Conservation (phyloP, 2,329 filamentous ascomycete genomes). For the Cladosporium sphaerospermum region DNA sequence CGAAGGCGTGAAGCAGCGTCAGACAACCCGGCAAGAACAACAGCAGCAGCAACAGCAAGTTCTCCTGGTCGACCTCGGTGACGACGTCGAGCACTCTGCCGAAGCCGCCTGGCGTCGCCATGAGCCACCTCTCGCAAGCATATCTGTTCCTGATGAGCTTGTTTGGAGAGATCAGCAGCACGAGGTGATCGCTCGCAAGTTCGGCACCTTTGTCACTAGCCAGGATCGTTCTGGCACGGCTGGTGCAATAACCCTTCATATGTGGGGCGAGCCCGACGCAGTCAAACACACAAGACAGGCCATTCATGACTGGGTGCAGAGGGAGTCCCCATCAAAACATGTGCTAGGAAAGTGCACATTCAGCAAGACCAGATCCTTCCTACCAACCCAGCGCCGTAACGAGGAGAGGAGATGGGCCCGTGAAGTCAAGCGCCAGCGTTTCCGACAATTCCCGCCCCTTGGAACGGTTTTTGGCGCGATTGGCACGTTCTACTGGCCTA, state of each 20-base stretch:
- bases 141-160: constrained; percentile 20
- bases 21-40: background rate
- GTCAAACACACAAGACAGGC: constrained; percentile 15
- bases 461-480: constrained; percentile 22
- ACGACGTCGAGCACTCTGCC: constrained; percentile 15
- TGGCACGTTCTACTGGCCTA: constrained; percentile 42
- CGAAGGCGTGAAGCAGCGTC: background rate
- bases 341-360: constrained; percentile 12
- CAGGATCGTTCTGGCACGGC: constrained; percentile 2
- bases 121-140: constrained; percentile 8
- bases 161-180: constrained; percentile 12
- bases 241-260: constrained; percentile 16
- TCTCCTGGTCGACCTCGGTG: constrained; percentile 6
- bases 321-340: constrained; percentile 1
- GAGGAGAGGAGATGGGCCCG: constrained; percentile 21
- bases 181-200: constrained; percentile 16
- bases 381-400: constrained; percentile 15
- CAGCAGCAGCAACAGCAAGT: background rate
- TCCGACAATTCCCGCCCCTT: constrained; percentile 21
- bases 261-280: constrained; percentile 22
- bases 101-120: constrained; percentile 18
- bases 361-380: constrained; percentile 19
- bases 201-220: constrained; percentile 20
- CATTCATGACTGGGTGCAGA: constrained; percentile 19
- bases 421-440: constrained; percentile 21